Percentiles rank a stretch among this genome's conserved stretches.
phyloP scores from a whole-genome alignment of 495 filamentous ascomycete species.

The Aspergillus conjunctus region DNA sequence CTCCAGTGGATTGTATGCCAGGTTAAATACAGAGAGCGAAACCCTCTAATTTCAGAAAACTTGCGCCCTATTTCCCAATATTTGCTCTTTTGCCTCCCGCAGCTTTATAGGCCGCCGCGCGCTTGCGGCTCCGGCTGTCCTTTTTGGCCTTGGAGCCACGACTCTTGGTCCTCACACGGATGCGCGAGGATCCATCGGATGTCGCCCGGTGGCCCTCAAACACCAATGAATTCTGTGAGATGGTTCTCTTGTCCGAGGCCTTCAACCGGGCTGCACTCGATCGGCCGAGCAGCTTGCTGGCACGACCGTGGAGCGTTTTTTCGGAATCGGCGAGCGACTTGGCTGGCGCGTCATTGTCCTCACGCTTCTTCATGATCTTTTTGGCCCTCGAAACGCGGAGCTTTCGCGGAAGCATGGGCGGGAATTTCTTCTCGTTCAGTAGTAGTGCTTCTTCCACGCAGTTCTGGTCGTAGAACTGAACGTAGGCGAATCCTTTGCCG shows the following conservation, averaged over 20 bases:
- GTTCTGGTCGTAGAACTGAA: constrained; percentile 91
- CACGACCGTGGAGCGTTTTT: constrained; percentile 75
- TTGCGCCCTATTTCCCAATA: constrained; percentile 9
- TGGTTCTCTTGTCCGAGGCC: constrained; percentile 37
- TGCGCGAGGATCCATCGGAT: constrained; percentile 62
- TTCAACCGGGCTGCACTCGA: constrained; percentile 71
- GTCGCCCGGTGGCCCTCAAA: constrained; percentile 90
- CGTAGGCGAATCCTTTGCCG: constrained; percentile 96
- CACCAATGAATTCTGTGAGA: constrained; percentile 62
- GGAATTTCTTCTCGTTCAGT: constrained; percentile 86
- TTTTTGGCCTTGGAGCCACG: constrained; percentile 57
- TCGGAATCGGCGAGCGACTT: constrained; percentile 64
- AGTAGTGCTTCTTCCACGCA: constrained; percentile 85
- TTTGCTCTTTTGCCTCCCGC: constrained; percentile 48
- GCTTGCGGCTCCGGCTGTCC: constrained; percentile 52
- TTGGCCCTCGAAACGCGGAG: constrained; percentile 86
- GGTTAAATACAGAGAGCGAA: no score
- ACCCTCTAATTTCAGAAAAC: background rate
- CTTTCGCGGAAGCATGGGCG: constrained; percentile 84
- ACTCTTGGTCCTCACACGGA: constrained; percentile 61
- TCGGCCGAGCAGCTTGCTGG: constrained; percentile 77
- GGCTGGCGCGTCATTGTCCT: constrained; percentile 41
- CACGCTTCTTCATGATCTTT: constrained; percentile 68
- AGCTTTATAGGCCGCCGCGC: constrained; percentile 69
- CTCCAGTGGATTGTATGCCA: no score